These are phyloP conservation scores for Garcia nutans DNA, from an alignment of 345 rosid species.

Conservation along the genomic window DNA sequence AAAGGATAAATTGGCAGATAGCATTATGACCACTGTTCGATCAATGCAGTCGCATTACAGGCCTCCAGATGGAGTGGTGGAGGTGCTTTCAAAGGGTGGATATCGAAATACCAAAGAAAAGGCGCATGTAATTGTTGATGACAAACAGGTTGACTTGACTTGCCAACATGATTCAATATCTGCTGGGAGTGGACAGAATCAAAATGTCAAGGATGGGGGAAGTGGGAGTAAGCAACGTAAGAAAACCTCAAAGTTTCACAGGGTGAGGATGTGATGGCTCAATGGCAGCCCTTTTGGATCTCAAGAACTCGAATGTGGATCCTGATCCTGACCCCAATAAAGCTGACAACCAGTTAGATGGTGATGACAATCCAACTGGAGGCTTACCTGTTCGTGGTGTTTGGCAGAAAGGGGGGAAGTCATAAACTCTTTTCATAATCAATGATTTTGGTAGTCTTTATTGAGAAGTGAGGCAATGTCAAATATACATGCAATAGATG, in stretches of 20 bases:
- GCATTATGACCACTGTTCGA: slow-evolving; percentile 51
- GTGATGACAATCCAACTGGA: slow-evolving; percentile 27
- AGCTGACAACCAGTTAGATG: slow-evolving; percentile 24
- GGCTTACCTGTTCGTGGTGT: slow-evolving; percentile 61
- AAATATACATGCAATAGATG: background rate
- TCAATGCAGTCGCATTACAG: slow-evolving; percentile 53
- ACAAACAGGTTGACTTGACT: slow-evolving; percentile 29
- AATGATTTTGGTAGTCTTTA: background rate
- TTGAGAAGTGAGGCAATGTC: background rate
- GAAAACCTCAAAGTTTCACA: slow-evolving; percentile 76
- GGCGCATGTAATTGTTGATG: slow-evolving; percentile 35
- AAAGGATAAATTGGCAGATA: slow-evolving; percentile 57
- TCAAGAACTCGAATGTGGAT: slow-evolving; percentile 38
- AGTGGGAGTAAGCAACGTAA: slow-evolving; percentile 57
- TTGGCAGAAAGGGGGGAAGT: slow-evolving; percentile 76
- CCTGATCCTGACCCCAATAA: slow-evolving; percentile 34
- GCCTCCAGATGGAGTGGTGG: slow-evolving; percentile 48
- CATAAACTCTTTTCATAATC: slow-evolving; percentile 50
- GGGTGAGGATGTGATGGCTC: slow-evolving; percentile 76
- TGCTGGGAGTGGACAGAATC: slow-evolving; percentile 32
- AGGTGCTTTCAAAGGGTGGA: slow-evolving; percentile 54
- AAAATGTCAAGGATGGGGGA: slow-evolving; percentile 30
- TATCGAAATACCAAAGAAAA: slow-evolving; percentile 61
- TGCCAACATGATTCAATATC: slow-evolving; percentile 23
- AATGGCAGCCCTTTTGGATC: slow-evolving; percentile 57